A percentile compares a stretch with the other conserved stretches of the same genome.
Evolutionary conservation across 164 flowering plant genomes (phyloP).

Genomic region (Vitis riparia): DNA sequence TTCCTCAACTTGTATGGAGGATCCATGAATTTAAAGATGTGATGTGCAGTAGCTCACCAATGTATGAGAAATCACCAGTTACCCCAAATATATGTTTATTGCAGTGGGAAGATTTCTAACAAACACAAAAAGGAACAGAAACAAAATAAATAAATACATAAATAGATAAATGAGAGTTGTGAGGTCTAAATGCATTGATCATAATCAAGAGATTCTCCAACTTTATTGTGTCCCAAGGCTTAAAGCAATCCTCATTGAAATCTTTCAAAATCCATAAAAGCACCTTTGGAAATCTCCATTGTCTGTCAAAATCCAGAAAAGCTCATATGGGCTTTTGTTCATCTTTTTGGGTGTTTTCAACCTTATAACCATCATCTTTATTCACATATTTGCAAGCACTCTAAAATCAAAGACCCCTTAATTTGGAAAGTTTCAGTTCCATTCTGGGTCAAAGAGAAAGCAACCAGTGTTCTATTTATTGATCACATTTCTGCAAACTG

Average conservation of each 20-base stretch:
- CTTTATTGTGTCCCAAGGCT: constrained; percentile 4
- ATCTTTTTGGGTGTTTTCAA: neutral
- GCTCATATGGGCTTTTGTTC: constrained; percentile 3
- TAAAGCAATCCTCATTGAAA: constrained; percentile 21
- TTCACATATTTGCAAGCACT: neutral
- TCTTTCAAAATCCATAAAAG: constrained; percentile 7
- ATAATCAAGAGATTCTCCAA: neutral
- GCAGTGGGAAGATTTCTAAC: neutral
- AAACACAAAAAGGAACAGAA: neutral
- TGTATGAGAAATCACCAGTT: no score
- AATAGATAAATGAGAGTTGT: neutral
- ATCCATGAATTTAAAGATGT: no score
- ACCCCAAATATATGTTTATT: no score
- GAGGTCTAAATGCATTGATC: neutral
- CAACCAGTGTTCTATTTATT: neutral
- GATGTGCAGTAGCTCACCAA: no score
- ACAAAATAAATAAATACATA: no score
- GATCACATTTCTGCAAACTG: neutral
- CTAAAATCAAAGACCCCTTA: no score
- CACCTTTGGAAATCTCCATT: neutral
- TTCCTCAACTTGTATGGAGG: no score
- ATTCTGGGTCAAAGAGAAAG: neutral
- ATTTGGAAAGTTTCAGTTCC: no score
- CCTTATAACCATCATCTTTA: constrained; percentile 1
- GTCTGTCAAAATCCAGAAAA: constrained; percentile 6